Conservation (phyloP, 1,284 basidiomycete species). For the Cryptococcus floricola region DNA sequence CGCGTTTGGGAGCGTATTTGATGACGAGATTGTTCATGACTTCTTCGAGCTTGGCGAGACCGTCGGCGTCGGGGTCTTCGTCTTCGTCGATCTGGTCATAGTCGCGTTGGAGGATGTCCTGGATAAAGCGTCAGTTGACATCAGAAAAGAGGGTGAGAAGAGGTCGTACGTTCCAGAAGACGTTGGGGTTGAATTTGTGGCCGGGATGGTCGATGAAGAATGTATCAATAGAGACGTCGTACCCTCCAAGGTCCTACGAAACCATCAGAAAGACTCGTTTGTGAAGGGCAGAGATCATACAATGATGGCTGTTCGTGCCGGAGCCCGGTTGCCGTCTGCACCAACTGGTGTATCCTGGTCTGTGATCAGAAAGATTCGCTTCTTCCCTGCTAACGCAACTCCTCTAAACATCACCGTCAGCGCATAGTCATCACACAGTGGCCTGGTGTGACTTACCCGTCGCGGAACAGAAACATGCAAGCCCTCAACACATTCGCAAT, state of each 20-base stretch:
- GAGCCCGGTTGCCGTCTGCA: conserved; percentile 25
- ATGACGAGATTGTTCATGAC: conserved; percentile 64
- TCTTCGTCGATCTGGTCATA: conserved; percentile 40
- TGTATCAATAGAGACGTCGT: conserved; percentile 78
- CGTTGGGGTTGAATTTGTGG: conserved; percentile 66
- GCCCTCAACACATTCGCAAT: conserved; percentile 81
- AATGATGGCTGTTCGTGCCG: conserved; percentile 39
- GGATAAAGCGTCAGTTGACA: conserved; percentile 1
- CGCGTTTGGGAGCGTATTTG: conserved; percentile 82
- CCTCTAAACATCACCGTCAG: conserved; percentile 53
- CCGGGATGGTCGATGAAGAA: conserved; percentile 80
- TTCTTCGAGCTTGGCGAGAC: conserved; percentile 58
- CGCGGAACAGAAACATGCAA: conserved; percentile 80
- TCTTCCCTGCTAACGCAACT: conserved; percentile 68
- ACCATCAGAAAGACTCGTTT: neutral
- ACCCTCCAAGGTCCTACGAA: conserved; percentile 70
- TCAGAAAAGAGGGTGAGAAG: neutral
- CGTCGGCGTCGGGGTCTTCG: conserved; percentile 56
- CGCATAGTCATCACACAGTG: neutral
- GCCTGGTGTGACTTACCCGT: conserved; percentile 59
- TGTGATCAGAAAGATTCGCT: conserved; percentile 88
- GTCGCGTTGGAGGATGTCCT: conserved; percentile 58
- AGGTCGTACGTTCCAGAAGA: conserved; percentile 71
- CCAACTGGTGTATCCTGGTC: conserved; percentile 70
- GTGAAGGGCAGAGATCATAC: conserved; percentile 17